Evolutionary conservation across 306 rosid species (phyloP).

Genomic region (Cucumis cinereus): DNA sequence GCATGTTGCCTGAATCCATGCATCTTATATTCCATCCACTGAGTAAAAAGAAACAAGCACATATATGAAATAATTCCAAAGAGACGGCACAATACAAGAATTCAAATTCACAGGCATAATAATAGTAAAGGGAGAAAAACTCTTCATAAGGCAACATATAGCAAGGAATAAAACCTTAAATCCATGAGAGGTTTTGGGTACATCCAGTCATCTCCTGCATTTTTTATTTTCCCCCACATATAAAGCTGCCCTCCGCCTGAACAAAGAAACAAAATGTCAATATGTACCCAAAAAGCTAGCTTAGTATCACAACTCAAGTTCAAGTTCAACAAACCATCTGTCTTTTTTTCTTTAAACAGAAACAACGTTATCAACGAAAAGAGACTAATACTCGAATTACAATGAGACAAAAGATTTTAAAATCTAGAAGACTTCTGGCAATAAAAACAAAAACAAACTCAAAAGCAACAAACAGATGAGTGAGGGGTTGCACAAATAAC

Average conservation of each 20-base stretch:
- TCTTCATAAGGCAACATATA: background rate
- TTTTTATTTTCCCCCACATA: slow-evolving; percentile 96
- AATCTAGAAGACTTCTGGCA: background rate
- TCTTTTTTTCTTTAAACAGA: no score
- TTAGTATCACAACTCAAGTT: background rate
- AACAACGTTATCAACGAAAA: no score
- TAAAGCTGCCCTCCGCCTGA: slow-evolving; percentile 93
- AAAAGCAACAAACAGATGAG: background rate
- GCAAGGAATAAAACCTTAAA: slow-evolving; percentile 52
- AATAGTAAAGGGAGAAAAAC: background rate
- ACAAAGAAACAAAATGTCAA: slow-evolving; percentile 17
- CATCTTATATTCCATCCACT: slow-evolving; percentile 97
- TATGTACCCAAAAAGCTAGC: background rate
- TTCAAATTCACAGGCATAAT: background rate
- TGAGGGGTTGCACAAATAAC: background rate
- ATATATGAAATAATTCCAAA: background rate
- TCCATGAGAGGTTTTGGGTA: slow-evolving; percentile 97
- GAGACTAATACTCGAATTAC: no score
- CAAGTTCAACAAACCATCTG: background rate
- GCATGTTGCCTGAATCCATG: slow-evolving; percentile 98
- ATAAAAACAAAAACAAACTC: background rate
- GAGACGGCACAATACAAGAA: background rate
- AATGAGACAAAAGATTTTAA: background rate
- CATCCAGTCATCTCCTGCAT: slow-evolving; percentile 97
- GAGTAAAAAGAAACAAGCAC: background rate